Conservation (phyloP, 306 rosid species). For the Dicorynia guianensis region DNA sequence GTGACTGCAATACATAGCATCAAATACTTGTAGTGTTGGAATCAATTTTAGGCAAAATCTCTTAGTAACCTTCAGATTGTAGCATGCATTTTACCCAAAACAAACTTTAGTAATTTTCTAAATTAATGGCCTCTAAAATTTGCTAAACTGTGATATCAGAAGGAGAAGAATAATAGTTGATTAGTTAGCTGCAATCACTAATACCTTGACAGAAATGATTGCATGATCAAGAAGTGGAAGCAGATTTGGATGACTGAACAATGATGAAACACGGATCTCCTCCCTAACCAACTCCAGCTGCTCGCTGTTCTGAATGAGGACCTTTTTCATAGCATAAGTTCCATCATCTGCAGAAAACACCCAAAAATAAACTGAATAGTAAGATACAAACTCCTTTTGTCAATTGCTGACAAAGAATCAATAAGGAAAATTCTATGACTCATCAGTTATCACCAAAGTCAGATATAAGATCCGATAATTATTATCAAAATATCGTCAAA, state of each 20-base stretch:
- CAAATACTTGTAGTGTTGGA: not conserved
- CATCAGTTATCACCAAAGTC: not conserved
- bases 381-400: slow-evolving; percentile 12
- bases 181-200: slow-evolving; percentile 13
- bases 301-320: slow-evolving; percentile 89
- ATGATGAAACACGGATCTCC: slow-evolving; percentile 95
- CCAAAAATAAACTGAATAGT: slow-evolving; percentile 3
- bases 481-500: slow-evolving; percentile 13
- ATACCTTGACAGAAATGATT: slow-evolving; percentile 87
- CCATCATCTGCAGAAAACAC: slow-evolving; percentile 72
- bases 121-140: not conserved
- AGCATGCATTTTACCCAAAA: slow-evolving; percentile 8
- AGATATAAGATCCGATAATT: not conserved
- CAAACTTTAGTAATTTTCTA: too few species aligned
- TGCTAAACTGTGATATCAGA: not conserved
- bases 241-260: slow-evolving; percentile 89
- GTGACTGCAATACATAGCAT: not conserved
- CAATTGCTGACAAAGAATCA: slow-evolving; percentile 8
- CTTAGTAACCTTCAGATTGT: not conserved
- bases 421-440: not conserved
- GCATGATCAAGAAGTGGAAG: slow-evolving; percentile 99
- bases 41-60: not conserved
- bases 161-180: not conserved
- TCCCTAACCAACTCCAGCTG: slow-evolving; percentile 95
- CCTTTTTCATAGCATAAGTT: slow-evolving; percentile 93